Percentiles rank a stretch among this genome's conserved stretches.
Evolutionary conservation across 768 basidiomycete genomes (phyloP).

Genomic region (Rhizopogon roseolus): DNA sequence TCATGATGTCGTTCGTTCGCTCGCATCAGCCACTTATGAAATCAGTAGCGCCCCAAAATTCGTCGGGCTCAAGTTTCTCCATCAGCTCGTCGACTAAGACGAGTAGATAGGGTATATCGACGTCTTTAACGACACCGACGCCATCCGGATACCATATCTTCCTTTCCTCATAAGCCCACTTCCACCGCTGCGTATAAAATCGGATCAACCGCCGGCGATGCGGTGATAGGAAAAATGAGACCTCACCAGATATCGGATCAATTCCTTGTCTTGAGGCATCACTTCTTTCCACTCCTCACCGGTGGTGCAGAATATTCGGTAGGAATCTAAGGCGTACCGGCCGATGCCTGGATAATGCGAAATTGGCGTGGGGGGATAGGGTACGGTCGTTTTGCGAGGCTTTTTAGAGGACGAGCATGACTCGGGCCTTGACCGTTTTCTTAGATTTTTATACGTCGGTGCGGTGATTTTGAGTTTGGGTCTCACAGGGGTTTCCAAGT

Average conservation of each 20-base stretch:
- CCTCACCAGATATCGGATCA: slow-evolving; percentile 61
- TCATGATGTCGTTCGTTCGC: neutral
- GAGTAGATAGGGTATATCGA: slow-evolving; percentile 34
- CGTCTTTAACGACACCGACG: slow-evolving; percentile 34
- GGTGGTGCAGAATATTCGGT: slow-evolving; percentile 57
- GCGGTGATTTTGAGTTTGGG: neutral
- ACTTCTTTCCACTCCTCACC: slow-evolving; percentile 57
- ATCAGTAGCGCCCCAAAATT: neutral
- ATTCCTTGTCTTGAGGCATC: slow-evolving; percentile 63
- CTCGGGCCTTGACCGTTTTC: neutral
- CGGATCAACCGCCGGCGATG: neutral
- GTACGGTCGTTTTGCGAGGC: neutral
- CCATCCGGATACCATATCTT: slow-evolving; percentile 44
- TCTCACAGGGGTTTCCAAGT: neutral
- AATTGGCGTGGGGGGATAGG: slow-evolving; percentile 44
- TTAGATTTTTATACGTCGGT: neutral
- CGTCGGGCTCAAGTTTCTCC: neutral
- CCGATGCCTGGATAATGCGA: slow-evolving; percentile 64
- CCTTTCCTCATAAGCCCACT: slow-evolving; percentile 57
- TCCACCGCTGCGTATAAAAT: slow-evolving; percentile 51
- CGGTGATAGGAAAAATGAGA: neutral
- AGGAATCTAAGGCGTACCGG: slow-evolving; percentile 70
- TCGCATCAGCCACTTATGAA: neutral
- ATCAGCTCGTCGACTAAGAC: slow-evolving; percentile 37
- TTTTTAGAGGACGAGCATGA: neutral